Evolutionary conservation across 2,329 filamentous ascomycete species (phyloP), one percentile per base, ranked within the genome.

Genomic region (Dactylellina parvicollis): DNA sequence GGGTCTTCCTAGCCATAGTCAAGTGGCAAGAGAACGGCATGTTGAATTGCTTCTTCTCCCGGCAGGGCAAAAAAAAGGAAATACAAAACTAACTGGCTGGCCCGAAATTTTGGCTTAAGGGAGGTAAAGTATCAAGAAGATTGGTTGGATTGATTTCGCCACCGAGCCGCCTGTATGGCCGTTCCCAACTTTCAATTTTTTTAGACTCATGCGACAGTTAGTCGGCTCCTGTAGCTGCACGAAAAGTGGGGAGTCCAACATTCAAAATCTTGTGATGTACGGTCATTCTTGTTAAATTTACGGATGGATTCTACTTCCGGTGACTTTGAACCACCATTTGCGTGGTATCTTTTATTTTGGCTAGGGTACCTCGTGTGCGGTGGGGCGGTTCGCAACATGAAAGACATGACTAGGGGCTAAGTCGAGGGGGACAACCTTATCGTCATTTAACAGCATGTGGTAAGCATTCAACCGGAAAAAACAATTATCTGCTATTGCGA

Each of bases 291-390:
- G 16, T 36, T 30, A 40, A n/a, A 4, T 52, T 26, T 47, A 28
- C 42, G 57, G 46, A 28, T 30, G 57, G 66, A 14, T 10, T 10
- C 10, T 14, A 50, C n/a, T 50, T 34, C 57, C 57, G 57, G 20
- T 44, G 50, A 42, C 30, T 22, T 20, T 10, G 22, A 50, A 18
- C 14, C 57, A 44, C 50, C 36, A 14, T 26, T 49, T 36, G 30
- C 55, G 46, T 70, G 30, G 57, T 60, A 56, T 28, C 38, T 18
- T 36, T 24, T 36, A 54, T 16, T 32, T 20, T 40, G 26, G 10
- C 55, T 47, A 42, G 56, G 56, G 55, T 55, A 42, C 38, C 66
- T 71, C 50, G 57, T 62, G 57, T 50, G 14, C 34, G 40, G 42
- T 57, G 66, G 57, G 49, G 22, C 47, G 18, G 38, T 56, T 30